Evolutionary conservation across 345 rosid species (phyloP).

Genomic region (Gossypium bickii): DNA sequence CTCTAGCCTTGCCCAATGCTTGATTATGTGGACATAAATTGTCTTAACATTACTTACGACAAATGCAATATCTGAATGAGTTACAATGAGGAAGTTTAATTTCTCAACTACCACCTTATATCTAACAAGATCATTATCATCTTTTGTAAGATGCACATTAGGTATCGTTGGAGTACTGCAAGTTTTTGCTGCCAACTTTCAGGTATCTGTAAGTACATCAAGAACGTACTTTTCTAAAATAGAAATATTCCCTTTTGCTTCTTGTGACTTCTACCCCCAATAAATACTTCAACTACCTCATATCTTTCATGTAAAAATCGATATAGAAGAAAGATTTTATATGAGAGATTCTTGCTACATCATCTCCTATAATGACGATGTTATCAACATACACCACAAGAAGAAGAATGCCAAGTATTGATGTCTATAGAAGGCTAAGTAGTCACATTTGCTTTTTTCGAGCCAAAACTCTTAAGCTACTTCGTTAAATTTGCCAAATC

Average conservation of each 20-base stretch:
- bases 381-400: neutral
- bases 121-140: no score
- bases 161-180: neutral
- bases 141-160: neutral
- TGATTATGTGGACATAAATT: no score
- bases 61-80: no score
- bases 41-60: no score
- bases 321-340: neutral
- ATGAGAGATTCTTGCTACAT: no score
- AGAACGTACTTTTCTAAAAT: neutral
- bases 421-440: neutral
- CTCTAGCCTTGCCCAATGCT: no score
- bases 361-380: no score
- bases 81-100: no score
- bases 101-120: no score
- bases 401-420: neutral
- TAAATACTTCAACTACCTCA: neutral
- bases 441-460: neutral
- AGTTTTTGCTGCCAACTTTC: neutral
- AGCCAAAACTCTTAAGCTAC: neutral
- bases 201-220: neutral
- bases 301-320: neutral
- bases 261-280: neutral
- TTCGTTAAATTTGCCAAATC: no score
- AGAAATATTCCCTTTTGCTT: neutral